Percentiles rank a stretch among this genome's conserved stretches.
These are phyloP conservation scores for Thinopyrum elongatum DNA, from an alignment of 176 grass and related monocot species.

Conservation along the genomic window DNA sequence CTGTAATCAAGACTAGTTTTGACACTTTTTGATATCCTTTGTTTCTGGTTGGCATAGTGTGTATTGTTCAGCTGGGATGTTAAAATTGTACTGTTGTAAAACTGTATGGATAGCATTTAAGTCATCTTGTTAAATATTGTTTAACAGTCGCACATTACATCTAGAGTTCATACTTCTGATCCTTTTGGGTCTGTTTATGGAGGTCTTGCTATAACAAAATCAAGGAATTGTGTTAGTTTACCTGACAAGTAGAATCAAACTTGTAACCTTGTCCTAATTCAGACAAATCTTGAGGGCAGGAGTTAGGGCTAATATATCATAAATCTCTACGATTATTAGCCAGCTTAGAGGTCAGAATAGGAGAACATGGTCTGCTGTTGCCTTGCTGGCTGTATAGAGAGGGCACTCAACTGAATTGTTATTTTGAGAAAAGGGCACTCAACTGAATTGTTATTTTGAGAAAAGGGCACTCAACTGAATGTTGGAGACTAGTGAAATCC, in stretches of 20 bases:
- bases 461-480: neutral
- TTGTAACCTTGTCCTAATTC: neutral
- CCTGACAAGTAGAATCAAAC: neutral
- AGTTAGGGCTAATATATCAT: neutral
- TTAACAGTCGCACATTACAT: neutral
- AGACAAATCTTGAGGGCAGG: neutral
- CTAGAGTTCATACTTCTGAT: neutral
- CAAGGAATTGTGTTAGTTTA: neutral
- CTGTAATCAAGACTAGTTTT: too few species aligned
- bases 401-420: too few species aligned
- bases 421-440: too few species aligned
- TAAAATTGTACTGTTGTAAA: too few species aligned
- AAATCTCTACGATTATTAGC: neutral
- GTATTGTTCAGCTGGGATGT: too few species aligned
- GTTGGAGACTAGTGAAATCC: neutral
- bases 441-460: neutral
- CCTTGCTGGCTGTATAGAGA: too few species aligned
- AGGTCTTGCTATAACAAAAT: neutral
- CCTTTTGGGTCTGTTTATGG: neutral
- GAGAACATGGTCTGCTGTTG: neutral
- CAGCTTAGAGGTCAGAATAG: conserved; percentile 1
- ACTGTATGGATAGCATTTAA: too few species aligned
- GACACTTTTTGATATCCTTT: too few species aligned
- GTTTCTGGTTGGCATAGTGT: too few species aligned
- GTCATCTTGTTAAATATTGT: neutral